phyloP scores from a whole-genome alignment of 2,329 filamentous ascomycete genomes.

The Tolypocladium tropicale region DNA sequence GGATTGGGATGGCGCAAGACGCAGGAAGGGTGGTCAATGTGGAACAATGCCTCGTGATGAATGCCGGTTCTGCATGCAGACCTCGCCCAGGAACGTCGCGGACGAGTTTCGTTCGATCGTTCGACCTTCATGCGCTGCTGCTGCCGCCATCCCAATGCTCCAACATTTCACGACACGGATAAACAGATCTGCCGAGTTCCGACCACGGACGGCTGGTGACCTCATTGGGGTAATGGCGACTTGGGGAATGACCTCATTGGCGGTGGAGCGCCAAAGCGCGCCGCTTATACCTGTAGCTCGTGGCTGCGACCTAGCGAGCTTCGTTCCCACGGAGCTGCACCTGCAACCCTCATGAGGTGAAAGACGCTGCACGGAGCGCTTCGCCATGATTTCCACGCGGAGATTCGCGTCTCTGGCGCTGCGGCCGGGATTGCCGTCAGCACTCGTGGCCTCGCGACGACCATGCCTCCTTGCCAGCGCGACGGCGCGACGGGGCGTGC shows the following conservation, averaged over 20 bases:
- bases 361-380: constrained; percentile 1
- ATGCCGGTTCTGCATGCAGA: background rate
- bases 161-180: constrained; percentile 5
- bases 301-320: background rate
- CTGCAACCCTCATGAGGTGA: constrained; percentile 4
- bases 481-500: background rate
- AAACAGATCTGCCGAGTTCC: constrained; percentile 16
- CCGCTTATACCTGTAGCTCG: background rate
- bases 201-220: constrained; percentile 10
- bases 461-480: constrained; percentile 4
- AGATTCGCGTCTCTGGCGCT: constrained; percentile 12
- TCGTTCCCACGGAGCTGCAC: background rate
- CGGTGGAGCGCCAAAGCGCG: background rate
- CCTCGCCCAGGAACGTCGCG: background rate
- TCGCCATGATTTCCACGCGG: constrained; percentile 18
- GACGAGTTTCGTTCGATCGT: background rate
- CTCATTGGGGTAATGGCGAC: no score
- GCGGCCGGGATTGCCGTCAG: background rate
- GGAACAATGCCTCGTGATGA: background rate
- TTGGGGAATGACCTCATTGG: constrained; percentile 13
- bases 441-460: background rate
- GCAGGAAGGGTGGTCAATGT: background rate
- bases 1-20: background rate
- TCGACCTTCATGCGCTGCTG: no score
- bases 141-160: no score